A percentile compares a stretch with the other conserved stretches of the same genome.
Evolutionary conservation across 495 filamentous ascomycete genomes (phyloP).

Genomic region (Cercophora scortea): DNA sequence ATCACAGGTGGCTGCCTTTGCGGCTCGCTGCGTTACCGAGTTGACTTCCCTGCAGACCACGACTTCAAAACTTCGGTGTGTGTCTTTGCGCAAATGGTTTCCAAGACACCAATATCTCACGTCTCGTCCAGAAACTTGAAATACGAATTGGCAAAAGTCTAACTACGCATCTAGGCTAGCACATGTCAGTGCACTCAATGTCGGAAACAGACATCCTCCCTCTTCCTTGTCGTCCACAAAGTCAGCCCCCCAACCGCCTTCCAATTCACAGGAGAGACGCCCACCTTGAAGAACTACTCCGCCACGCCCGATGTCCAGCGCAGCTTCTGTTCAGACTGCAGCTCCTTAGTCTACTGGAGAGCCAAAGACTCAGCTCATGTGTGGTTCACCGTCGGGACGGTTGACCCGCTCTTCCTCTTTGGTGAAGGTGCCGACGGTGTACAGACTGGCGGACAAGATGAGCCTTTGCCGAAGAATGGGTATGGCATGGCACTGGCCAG

Average conservation of each 20-base stretch:
- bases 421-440: slow-evolving; percentile 17
- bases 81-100: neutral
- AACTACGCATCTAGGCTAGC: slow-evolving; percentile 15
- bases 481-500: slow-evolving; percentile 25
- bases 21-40: slow-evolving; percentile 24
- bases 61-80: slow-evolving; percentile 26
- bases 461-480: slow-evolving; percentile 14
- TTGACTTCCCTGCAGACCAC: slow-evolving; percentile 26
- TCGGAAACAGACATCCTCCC: slow-evolving; percentile 25
- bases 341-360: slow-evolving; percentile 30
- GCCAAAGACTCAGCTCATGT: slow-evolving; percentile 7
- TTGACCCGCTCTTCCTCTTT: slow-evolving; percentile 29
- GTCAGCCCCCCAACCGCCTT: slow-evolving; percentile 8
- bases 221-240: slow-evolving; percentile 24
- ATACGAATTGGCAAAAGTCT: neutral
- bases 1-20: slow-evolving; percentile 37
- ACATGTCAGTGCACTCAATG: slow-evolving; percentile 37
- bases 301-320: slow-evolving; percentile 23
- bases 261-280: slow-evolving; percentile 10
- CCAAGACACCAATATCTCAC: neutral
- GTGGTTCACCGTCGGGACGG: slow-evolving; percentile 21
- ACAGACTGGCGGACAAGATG: neutral
- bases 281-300: slow-evolving; percentile 21
- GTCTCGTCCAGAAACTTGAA: neutral
- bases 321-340: slow-evolving; percentile 29